Evolutionary conservation across 2,329 filamentous ascomycete species (phyloP).

Genomic region (Claviceps paspali): DNA sequence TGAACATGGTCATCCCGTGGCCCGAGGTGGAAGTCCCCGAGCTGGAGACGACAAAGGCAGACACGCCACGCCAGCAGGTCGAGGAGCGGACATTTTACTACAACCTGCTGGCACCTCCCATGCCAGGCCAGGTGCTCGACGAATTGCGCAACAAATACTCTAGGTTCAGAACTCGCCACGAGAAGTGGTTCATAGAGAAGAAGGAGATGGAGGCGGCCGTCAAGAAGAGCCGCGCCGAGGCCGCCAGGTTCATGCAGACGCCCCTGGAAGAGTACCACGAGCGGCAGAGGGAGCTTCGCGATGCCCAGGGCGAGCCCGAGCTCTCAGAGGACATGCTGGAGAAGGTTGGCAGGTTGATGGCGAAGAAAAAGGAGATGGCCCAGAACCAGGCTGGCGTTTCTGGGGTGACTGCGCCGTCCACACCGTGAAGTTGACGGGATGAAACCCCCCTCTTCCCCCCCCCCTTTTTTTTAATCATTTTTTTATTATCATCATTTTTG

Average conservation of each 20-base stretch:
- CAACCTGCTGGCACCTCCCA: slow-evolving; percentile 60
- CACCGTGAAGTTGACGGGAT: background rate
- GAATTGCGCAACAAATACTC: slow-evolving; percentile 77
- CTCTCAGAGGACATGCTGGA: slow-evolving; percentile 44
- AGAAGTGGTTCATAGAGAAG: slow-evolving; percentile 52
- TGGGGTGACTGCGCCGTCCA: slow-evolving; percentile 12
- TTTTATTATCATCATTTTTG: too few species aligned
- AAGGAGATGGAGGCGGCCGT: slow-evolving; percentile 44
- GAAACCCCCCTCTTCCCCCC: too few species aligned
- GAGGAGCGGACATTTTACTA: slow-evolving; percentile 64
- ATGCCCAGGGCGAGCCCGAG: slow-evolving; percentile 37
- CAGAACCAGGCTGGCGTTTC: slow-evolving; percentile 23
- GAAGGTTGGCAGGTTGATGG: slow-evolving; percentile 47
- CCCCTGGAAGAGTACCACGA: slow-evolving; percentile 46
- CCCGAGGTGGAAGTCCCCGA: slow-evolving; percentile 39
- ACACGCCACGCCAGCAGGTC: slow-evolving; percentile 64
- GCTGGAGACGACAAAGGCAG: slow-evolving; percentile 39
- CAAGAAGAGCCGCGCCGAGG: slow-evolving; percentile 20
- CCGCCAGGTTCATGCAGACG: slow-evolving; percentile 29
- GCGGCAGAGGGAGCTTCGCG: slow-evolving; percentile 34
- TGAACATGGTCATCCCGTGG: slow-evolving; percentile 65
- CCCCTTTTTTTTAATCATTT: too few species aligned
- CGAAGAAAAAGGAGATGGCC: slow-evolving; percentile 31
- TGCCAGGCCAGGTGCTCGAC: slow-evolving; percentile 64
- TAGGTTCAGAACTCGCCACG: slow-evolving; percentile 67